phyloP scores from a whole-genome alignment of 2,329 filamentous ascomycete genomes.

The Claviceps sp. region DNA sequence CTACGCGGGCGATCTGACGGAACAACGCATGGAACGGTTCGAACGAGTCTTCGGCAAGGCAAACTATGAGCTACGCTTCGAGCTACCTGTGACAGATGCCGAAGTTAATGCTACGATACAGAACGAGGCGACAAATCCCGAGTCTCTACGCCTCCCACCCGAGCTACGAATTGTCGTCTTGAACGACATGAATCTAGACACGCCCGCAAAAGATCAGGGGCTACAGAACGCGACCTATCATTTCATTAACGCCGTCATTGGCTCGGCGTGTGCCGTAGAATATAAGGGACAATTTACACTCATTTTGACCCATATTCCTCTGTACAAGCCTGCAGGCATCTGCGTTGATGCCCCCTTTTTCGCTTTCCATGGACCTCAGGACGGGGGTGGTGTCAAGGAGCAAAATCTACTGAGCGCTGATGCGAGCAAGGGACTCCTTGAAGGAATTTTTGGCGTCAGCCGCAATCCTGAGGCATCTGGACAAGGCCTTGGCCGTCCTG shows the following conservation, averaged over 20 bases:
- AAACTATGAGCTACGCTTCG: constrained; percentile 79
- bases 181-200: constrained; percentile 90
- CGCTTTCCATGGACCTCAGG: constrained; percentile 54
- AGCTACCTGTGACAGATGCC: constrained; percentile 34
- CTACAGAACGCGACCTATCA: constrained; percentile 66
- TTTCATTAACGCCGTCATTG: constrained; percentile 60
- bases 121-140: constrained; percentile 28
- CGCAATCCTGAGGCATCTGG: constrained; percentile 44
- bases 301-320: constrained; percentile 80
- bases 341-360: constrained; percentile 81
- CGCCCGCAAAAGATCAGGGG: constrained; percentile 51
- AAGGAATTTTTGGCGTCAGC: constrained; percentile 71
- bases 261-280: constrained; percentile 45
- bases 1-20: constrained; percentile 81
- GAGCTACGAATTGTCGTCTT: constrained; percentile 73
- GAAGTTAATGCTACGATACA: constrained; percentile 26
- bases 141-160: constrained; percentile 39
- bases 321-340: constrained; percentile 69
- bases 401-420: constrained; percentile 77
- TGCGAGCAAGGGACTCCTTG: constrained; percentile 61
- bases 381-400: constrained; percentile 64
- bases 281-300: constrained; percentile 60
- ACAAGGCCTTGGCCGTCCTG: constrained; percentile 52
- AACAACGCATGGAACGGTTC: constrained; percentile 64
- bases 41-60: constrained; percentile 73